Evolutionary conservation across 805 yeast species (phyloP).

Genomic region (Candida awuae): DNA sequence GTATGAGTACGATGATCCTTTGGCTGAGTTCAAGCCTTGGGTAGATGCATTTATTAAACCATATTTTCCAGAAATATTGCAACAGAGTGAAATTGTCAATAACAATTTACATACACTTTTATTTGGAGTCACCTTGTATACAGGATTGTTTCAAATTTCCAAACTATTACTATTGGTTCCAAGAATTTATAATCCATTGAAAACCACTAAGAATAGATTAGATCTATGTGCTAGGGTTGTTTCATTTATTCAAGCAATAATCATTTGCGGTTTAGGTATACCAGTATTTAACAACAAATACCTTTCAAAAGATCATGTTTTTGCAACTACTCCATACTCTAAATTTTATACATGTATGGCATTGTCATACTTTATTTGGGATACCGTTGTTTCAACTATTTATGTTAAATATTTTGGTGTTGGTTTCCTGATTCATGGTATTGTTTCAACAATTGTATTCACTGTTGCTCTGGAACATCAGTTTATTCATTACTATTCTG

Average conservation of each 20-base stretch:
- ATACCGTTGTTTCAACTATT: constrained; percentile 23
- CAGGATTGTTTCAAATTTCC: constrained; percentile 13
- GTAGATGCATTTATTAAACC: constrained; percentile 19
- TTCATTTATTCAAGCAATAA: constrained; percentile 27
- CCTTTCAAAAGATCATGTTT: constrained; percentile 25
- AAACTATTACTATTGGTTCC: constrained; percentile 15
- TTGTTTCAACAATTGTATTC: constrained; percentile 29
- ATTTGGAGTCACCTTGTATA: constrained; percentile 15
- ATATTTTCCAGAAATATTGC: constrained; percentile 9
- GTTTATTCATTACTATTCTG: constrained; percentile 30
- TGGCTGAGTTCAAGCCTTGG: constrained; percentile 16
- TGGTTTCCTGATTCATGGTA: constrained; percentile 31
- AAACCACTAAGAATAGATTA: constrained; percentile 14
- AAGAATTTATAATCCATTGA: constrained; percentile 11
- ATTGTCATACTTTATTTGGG: constrained; percentile 32
- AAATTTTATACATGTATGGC: constrained; percentile 26
- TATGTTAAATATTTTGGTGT: constrained; percentile 27
- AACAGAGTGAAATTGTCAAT: constrained; percentile 9
- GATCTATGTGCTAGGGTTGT: constrained; percentile 30
- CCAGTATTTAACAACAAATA: constrained; percentile 26
- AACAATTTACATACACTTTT: constrained; percentile 18
- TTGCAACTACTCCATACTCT: constrained; percentile 29
- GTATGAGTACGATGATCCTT: constrained; percentile 21
- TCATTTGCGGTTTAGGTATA: constrained; percentile 25
- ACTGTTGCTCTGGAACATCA: constrained; percentile 17